phyloP scores from a whole-genome alignment of 805 yeast genomes.

The Starmerella stigmatis region DNA sequence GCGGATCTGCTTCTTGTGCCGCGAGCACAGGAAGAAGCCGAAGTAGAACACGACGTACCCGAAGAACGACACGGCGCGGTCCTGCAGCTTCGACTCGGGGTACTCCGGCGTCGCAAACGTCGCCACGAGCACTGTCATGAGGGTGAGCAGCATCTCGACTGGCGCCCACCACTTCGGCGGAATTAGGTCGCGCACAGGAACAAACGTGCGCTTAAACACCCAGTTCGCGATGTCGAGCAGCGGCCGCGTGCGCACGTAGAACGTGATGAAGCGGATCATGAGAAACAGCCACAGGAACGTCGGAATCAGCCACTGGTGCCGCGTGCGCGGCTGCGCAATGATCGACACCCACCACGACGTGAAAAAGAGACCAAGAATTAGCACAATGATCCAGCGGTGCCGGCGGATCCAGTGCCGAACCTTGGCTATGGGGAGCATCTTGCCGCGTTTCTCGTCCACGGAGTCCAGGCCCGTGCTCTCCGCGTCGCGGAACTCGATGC shows the following conservation, averaged over 20 bases:
- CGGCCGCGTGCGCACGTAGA: slow-evolving; percentile 37
- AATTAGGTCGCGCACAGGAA: slow-evolving; percentile 27
- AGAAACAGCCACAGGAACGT: slow-evolving; percentile 43
- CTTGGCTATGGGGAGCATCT: slow-evolving; percentile 8
- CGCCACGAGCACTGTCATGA: slow-evolving; percentile 43
- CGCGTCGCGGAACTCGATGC: slow-evolving; percentile 30
- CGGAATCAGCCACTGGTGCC: slow-evolving; percentile 49
- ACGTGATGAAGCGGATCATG: slow-evolving; percentile 43
- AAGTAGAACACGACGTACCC: slow-evolving; percentile 42
- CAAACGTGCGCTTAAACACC: slow-evolving; percentile 29
- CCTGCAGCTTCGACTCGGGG: slow-evolving; percentile 38
- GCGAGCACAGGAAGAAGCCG: slow-evolving; percentile 39
- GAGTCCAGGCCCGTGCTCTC: slow-evolving; percentile 14
- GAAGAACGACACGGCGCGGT: slow-evolving; percentile 49
- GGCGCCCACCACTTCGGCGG: slow-evolving; percentile 37
- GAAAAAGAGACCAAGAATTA: slow-evolving; percentile 34
- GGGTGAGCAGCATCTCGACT: slow-evolving; percentile 38
- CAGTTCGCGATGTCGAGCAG: slow-evolving; percentile 27
- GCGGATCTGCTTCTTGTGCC: slow-evolving; percentile 37
- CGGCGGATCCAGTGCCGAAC: slow-evolving; percentile 8
- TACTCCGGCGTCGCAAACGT: slow-evolving; percentile 43
- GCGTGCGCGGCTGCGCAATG: slow-evolving; percentile 39
- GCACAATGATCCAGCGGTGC: slow-evolving; percentile 26
- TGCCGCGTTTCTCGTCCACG: slow-evolving; percentile 5
- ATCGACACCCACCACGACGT: slow-evolving; percentile 52